phyloP scores from a whole-genome alignment of 306 rosid genomes.

The Prunus mira region DNA sequence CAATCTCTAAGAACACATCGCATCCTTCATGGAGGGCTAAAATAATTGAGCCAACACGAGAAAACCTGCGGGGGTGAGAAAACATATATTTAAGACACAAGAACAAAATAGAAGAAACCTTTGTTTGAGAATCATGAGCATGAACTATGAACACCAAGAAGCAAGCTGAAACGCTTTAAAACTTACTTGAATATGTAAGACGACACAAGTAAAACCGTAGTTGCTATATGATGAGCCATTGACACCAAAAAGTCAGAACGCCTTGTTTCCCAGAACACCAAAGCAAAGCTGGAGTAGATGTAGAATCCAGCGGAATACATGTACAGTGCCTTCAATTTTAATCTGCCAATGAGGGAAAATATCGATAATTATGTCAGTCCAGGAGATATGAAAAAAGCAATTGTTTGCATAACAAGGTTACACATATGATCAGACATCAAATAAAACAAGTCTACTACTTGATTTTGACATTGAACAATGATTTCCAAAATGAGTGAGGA shows the following conservation, averaged over 20 bases:
- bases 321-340: conserved; percentile 33
- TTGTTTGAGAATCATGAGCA: not conserved
- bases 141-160: not conserved
- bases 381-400: not conserved
- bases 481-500: conserved; percentile 1
- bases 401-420: not conserved
- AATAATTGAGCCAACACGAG: conserved; percentile 33
- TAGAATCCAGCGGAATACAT: conserved; percentile 38
- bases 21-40: conserved; percentile 39
- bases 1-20: conserved; percentile 35
- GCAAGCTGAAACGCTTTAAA: not conserved
- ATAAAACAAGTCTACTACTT: not conserved
- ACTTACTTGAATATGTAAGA: conserved; percentile 25
- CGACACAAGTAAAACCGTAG: conserved; percentile 17
- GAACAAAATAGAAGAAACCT: not conserved
- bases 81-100: not conserved
- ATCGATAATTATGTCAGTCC: not conserved
- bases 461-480: not conserved
- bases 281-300: conserved; percentile 34
- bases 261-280: conserved; percentile 45
- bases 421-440: not conserved
- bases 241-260: conserved; percentile 39
- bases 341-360: conserved; percentile 18
- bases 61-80: conserved; percentile 18
- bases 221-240: conserved; percentile 33